Evolutionary conservation across 2,329 filamentous ascomycete genomes (phyloP), one percentile per base, ranked within the genome.

Genomic region (Alternaria brassicae): DNA sequence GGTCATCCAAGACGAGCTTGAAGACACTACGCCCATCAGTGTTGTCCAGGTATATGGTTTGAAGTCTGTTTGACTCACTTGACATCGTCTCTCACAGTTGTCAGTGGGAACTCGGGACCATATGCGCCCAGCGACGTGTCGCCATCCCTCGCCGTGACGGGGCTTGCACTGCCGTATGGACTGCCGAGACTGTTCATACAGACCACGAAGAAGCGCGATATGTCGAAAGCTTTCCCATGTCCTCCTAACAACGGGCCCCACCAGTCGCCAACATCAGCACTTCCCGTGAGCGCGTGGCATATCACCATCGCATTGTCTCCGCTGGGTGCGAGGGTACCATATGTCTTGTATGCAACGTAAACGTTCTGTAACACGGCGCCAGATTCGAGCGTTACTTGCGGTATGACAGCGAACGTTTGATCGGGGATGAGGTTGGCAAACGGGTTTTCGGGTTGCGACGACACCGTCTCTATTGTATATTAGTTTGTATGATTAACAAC

Each of bases 21-120:
- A 95, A 93, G 47, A 95, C 83, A 66, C 89, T 91, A 53, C 13
- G 21, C 49, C 34, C 56, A 60, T 68, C 40, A 69, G 62, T 40
- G 15, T 40, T n/a, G 42, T 59, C 28, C 47, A 39, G 28, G 37
- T 4, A 39, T 7, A 40, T 17, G 13, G 17, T 9, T 45, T 39
- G 13, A 40, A 41, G 12, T 28, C 15, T 34, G 13, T 21, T 27
- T 13, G 30, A 77, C 90, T 81, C 81, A 95, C 91, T 91, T 93
- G 53, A 98, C 94, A 81, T 99, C 95, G 76, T 99, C 95, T 66
- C 94, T 85, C 64, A 99, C 92, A 0, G 95, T 98, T 1, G 95
- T 97, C 64, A 99, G 81, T 45, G 95, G 95, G 69, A 99, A 99
- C 73, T 99, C 95, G 1, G 95, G 95, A 0, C 95, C 95, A 73